Conservation (phyloP, 768 basidiomycete genomes). For the Suillus occidentalis region DNA sequence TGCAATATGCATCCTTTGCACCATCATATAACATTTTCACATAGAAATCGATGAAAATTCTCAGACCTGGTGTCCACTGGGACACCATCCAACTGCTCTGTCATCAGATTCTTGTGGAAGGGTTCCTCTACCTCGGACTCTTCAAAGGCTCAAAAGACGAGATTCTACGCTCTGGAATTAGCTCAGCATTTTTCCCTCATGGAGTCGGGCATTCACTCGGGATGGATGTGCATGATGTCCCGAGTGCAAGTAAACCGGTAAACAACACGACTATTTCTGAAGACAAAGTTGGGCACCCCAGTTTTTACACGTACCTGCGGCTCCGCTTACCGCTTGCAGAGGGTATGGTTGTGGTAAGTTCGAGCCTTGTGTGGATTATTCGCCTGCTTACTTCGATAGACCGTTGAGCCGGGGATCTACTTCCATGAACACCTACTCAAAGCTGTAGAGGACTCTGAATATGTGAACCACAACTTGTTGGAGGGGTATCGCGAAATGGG, state of each 20-base stretch:
- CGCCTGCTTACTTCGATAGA: constrained; percentile 42
- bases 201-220: constrained; percentile 91
- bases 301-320: constrained; percentile 79
- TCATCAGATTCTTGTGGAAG: constrained; percentile 78
- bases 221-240: constrained; percentile 92
- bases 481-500: constrained; percentile 78
- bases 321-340: constrained; percentile 69
- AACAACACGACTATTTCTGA: constrained; percentile 51
- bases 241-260: constrained; percentile 74
- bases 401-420: constrained; percentile 89
- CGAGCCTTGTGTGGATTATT: constrained; percentile 6
- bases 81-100: constrained; percentile 83
- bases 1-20: background rate
- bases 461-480: constrained; percentile 56
- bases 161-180: constrained; percentile 74
- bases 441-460: background rate
- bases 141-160: constrained; percentile 73
- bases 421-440: constrained; percentile 68
- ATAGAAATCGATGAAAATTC: constrained; percentile 66
- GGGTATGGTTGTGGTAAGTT: constrained; percentile 87
- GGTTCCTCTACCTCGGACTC: constrained; percentile 83
- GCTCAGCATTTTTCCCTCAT: constrained; percentile 91
- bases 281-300: constrained; percentile 47
- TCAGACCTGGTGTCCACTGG: constrained; percentile 86
- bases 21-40: background rate